phyloP scores from a whole-genome alignment of 768 basidiomycete species.

The Tylopilus subfusipes region DNA sequence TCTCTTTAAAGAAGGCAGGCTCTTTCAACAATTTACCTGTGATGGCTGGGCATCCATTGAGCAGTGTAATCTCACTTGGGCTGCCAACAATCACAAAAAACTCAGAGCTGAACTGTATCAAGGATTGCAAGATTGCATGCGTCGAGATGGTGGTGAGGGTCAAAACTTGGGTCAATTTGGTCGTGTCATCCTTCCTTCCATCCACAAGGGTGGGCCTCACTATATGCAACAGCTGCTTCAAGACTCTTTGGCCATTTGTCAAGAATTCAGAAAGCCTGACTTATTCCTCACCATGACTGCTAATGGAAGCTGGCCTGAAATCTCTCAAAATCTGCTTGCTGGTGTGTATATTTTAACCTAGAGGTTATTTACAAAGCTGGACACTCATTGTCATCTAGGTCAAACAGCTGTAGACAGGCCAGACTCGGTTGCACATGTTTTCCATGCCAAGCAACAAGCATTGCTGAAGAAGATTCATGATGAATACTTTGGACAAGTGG shows the following conservation, averaged over 20 bases:
- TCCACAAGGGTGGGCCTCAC: conserved; percentile 39
- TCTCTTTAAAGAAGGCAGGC: conserved; percentile 34
- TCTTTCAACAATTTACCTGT: conserved; percentile 45
- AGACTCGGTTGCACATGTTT: conserved; percentile 45
- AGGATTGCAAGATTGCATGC: conserved; percentile 35
- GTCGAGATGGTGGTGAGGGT: conserved; percentile 6
- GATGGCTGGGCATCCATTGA: conserved; percentile 48
- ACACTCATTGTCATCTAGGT: conserved; percentile 37
- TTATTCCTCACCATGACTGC: too few species aligned
- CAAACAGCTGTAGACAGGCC: conserved; percentile 42
- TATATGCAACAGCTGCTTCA: too few species aligned
- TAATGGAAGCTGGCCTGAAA: too few species aligned
- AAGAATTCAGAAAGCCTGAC: too few species aligned
- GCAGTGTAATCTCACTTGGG: conserved; percentile 36
- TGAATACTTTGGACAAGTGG: conserved; percentile 40
- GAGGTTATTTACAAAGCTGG: too few species aligned
- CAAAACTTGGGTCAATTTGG: conserved; percentile 33
- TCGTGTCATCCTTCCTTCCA: conserved; percentile 36
- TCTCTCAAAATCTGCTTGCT: too few species aligned
- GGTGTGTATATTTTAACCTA: too few species aligned
- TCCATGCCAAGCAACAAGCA: conserved; percentile 39
- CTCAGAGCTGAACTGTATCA: conserved; percentile 35
- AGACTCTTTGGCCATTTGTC: too few species aligned
- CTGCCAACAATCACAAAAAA: conserved; percentile 31
- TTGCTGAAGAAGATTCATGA: conserved; percentile 36